A percentile compares a stretch with the other conserved stretches of the same genome.
Evolutionary conservation across 176 grass and related monocot genomes (phyloP).

Genomic region (Melocanna baccifera): DNA sequence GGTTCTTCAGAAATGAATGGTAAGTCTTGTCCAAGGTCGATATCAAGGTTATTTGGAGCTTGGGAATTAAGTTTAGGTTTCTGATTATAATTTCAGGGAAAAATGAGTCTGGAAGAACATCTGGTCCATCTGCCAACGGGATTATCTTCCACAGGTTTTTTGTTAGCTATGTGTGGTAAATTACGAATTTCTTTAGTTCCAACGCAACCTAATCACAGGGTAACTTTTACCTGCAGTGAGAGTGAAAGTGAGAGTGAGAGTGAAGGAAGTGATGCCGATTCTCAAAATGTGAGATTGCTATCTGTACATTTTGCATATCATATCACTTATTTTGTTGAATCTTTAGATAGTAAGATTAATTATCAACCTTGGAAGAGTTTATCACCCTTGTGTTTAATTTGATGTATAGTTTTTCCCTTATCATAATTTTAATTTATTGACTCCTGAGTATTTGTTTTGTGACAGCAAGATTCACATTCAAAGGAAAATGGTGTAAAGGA

Average conservation of each 20-base stretch:
- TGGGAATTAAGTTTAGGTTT: constrained; percentile 50
- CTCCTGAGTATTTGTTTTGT: constrained; percentile 14
- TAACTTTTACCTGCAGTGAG: constrained; percentile 56
- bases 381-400: background rate
- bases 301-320: constrained; percentile 4
- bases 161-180: background rate
- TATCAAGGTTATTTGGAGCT: constrained; percentile 46
- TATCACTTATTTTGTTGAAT: background rate
- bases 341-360: background rate
- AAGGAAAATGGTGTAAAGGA: constrained; percentile 64
- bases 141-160: constrained; percentile 69
- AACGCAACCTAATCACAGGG: constrained; percentile 24
- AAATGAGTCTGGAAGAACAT: constrained; percentile 59
- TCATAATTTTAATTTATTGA: background rate
- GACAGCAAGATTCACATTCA: constrained; percentile 53
- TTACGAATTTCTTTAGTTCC: background rate
- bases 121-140: constrained; percentile 72
- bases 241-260: constrained; percentile 88
- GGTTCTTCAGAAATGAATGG: constrained; percentile 64
- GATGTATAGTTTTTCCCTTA: background rate
- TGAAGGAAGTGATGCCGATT: constrained; percentile 87
- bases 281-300: constrained; percentile 73
- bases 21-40: constrained; percentile 43
- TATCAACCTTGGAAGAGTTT: background rate
- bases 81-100: constrained; percentile 73